A percentile compares a stretch with the other conserved stretches of the same genome.
Conservation (phyloP, 2,329 filamentous ascomycete species). For the Lojkania enalia region DNA sequence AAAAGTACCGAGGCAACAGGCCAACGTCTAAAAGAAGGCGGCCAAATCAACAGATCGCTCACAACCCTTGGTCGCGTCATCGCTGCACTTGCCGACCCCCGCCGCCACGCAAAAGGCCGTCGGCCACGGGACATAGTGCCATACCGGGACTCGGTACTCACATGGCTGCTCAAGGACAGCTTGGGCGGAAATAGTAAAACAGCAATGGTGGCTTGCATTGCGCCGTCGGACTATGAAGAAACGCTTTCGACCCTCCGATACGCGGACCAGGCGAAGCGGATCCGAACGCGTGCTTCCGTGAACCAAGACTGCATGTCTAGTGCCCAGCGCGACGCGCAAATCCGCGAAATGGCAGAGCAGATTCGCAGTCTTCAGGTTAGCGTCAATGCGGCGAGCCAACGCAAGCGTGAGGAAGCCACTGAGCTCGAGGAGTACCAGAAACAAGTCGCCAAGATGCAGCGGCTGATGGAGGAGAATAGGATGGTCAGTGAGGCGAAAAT, state of each 20-base stretch:
- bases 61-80: constrained; percentile 96
- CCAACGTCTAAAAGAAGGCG: constrained; percentile 85
- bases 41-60: constrained; percentile 98
- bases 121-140: constrained; percentile 71
- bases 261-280: constrained; percentile 95
- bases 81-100: constrained; percentile 78
- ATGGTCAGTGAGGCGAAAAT: constrained; percentile 95
- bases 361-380: constrained; percentile 84
- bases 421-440: constrained; percentile 93
- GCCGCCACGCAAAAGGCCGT: constrained; percentile 49
- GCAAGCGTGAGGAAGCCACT: constrained; percentile 80
- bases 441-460: constrained; percentile 85
- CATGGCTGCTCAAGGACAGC: constrained; percentile 91
- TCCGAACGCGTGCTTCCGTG: constrained; percentile 89
- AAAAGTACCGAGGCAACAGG: constrained; percentile 96
- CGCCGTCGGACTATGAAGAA: constrained; percentile 94
- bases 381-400: constrained; percentile 60
- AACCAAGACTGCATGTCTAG: constrained; percentile 94
- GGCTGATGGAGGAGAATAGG: constrained; percentile 91
- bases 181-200: constrained; percentile 97
- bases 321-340: constrained; percentile 92
- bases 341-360: constrained; percentile 91
- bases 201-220: constrained; percentile 98
- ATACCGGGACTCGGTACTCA: constrained; percentile 84
- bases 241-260: constrained; percentile 95